These are phyloP conservation scores for Rhodotorula toruloides DNA, from an alignment of 768 basidiomycete genomes.

Conservation along the genomic window DNA sequence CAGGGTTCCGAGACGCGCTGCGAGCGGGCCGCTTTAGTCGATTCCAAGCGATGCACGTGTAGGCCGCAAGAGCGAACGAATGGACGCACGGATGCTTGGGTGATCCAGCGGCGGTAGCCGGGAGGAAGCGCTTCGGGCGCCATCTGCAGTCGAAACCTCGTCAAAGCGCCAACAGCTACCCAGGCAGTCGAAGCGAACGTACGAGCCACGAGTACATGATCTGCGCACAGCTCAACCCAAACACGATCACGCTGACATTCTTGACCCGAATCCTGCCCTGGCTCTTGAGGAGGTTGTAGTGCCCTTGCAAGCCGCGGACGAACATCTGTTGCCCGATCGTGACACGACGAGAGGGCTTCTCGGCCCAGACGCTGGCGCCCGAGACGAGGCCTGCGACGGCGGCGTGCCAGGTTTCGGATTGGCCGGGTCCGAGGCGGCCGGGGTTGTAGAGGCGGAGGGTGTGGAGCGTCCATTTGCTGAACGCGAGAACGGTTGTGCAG, in stretches of 20 bases:
- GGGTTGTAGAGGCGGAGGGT: slow-evolving; percentile 41
- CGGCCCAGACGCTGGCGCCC: slow-evolving; percentile 70
- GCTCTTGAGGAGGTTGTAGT: slow-evolving; percentile 71
- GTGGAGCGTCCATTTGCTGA: slow-evolving; percentile 55
- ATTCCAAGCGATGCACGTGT: not conserved
- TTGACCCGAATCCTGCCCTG: slow-evolving; percentile 67
- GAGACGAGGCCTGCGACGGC: slow-evolving; percentile 70
- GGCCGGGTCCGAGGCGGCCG: slow-evolving; percentile 51
- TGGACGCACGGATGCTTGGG: not conserved
- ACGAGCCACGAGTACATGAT: slow-evolving; percentile 51
- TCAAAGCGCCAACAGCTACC: fast-evolving
- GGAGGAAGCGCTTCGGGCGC: slow-evolving; percentile 39
- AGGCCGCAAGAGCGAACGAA: not conserved
- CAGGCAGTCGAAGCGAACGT: not conserved
- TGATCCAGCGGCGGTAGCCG: slow-evolving; percentile 39
- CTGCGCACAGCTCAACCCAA: slow-evolving; percentile 74
- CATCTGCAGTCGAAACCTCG: slow-evolving; percentile 14
- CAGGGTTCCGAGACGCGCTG: slow-evolving; percentile 29
- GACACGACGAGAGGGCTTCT: slow-evolving; percentile 61
- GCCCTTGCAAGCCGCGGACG: slow-evolving; percentile 84
- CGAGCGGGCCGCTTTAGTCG: not conserved
- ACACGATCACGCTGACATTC: slow-evolving; percentile 75
- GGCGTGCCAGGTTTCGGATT: slow-evolving; percentile 62
- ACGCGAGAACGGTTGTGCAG: not conserved
- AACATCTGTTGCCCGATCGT: slow-evolving; percentile 81